Base-by-base conservation (phyloP, 371 early-diverging fungal genomes). In the Rhizopus arrhizus region DNA sequence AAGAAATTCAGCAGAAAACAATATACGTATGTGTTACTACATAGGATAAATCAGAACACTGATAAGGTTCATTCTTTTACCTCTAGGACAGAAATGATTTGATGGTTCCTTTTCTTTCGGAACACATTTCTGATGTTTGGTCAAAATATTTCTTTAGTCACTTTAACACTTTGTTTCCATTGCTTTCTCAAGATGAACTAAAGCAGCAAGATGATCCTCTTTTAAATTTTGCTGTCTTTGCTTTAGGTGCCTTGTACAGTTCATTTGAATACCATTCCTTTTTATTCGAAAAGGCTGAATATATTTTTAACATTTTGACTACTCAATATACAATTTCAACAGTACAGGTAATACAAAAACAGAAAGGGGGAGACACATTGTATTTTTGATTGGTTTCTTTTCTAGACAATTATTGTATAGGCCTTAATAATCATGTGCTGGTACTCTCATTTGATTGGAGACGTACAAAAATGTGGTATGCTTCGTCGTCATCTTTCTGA, bases 51-150 rank as follows among this genome's bases (percentile, higher is more conserved):
- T 34, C 31, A 36, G 60, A 62, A 56, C 74, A 74, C 75, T 78
- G 78, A 78, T 78, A 78, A 78, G 78, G 65, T 78, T 71, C 73
- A 69, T 70, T 67, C 62, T 65, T 22, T 48, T 29, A 63, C 56
- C 59, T 63, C 73, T 73, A 77, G 77, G 70, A 69, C 72, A 74
- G 74, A 69, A 59, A 72, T 70, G 66, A 65, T 22, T 22, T 22
- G 22, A 64, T 63, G 42, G 31, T 62, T 45, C 51, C 58, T 61
- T 59, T 50, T 58, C 72, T 63, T 67, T 64, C 41, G 50, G 22
- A 22, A 22, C 34, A 32, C 55, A 52, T 42, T 13, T n/a, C 62
- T n/a, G 53, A 58, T 32, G 15, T 47, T 22, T 73, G 70, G 65
- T 57, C 63, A 10, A 49, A 74, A 7, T 58, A 64, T 12, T 73